These are phyloP conservation scores for Paraconiothyrium sp. DNA, from an alignment of 2,329 filamentous ascomycete genomes.

Conservation along the genomic window DNA sequence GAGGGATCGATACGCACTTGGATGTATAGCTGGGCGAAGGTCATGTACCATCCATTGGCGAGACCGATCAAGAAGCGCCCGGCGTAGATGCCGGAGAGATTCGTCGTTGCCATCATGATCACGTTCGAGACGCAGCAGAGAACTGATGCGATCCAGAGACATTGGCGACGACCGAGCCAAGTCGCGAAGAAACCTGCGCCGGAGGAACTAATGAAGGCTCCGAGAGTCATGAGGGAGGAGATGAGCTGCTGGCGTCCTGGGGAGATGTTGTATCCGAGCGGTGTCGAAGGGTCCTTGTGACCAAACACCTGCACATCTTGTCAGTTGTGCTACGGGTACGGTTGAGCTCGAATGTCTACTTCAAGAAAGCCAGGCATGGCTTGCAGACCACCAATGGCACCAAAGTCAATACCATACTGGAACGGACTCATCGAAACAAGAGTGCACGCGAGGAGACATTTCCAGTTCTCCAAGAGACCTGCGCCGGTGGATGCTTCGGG, in stretches of 20 bases:
- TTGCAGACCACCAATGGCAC: conserved; percentile 61
- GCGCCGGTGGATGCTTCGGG: conserved; percentile 30
- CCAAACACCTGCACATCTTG: conserved; percentile 38
- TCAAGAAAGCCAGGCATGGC: conserved; percentile 62
- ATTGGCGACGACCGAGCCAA: conserved; percentile 53
- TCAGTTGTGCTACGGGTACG: conserved; percentile 6
- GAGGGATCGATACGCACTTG: conserved; percentile 40
- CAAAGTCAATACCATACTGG: conserved; percentile 64
- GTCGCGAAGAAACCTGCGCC: conserved; percentile 45
- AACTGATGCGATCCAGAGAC: conserved; percentile 60
- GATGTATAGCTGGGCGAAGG: conserved; percentile 63
- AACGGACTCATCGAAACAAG: conserved; percentile 61
- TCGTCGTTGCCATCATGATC: conserved; percentile 66
- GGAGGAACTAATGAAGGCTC: conserved; percentile 56
- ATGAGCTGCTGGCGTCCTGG: conserved; percentile 55
- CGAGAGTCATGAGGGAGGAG: conserved; percentile 57
- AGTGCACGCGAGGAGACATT: conserved; percentile 59
- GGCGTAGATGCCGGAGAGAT: conserved; percentile 63
- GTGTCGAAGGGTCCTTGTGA: conserved; percentile 33
- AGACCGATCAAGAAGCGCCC: conserved; percentile 66
- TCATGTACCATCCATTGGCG: conserved; percentile 63
- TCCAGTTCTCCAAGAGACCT: conserved; percentile 56
- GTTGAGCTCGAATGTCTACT: conserved; percentile 35
- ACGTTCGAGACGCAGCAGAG: conserved; percentile 57
- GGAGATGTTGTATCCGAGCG: conserved; percentile 58